phyloP scores from a whole-genome alignment of 1,284 basidiomycete species.

The Veloporphyrellus conicus region DNA sequence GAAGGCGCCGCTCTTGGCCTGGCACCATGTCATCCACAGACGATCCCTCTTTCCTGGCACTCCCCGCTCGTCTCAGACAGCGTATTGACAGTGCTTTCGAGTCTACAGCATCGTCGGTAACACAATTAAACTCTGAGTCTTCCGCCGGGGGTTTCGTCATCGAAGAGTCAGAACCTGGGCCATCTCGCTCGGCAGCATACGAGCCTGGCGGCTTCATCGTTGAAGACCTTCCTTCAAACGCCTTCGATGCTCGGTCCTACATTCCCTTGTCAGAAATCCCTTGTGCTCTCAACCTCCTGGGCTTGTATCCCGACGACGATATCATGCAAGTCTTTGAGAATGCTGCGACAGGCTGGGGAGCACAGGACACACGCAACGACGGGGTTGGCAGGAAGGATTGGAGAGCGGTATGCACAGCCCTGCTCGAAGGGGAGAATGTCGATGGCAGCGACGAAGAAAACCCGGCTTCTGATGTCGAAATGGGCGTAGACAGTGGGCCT shows the following conservation, averaged over 20 bases:
- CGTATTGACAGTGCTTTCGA: conserved; percentile 32
- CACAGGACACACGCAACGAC: conserved; percentile 16
- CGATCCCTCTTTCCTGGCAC: conserved; percentile 24
- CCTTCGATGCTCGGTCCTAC: conserved; percentile 5
- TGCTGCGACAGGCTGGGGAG: conserved; percentile 64
- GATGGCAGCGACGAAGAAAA: conserved; percentile 23
- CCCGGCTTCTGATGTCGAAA: conserved; percentile 19
- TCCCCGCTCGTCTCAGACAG: conserved; percentile 19
- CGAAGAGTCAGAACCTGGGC: conserved; percentile 13
- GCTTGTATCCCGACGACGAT: conserved; percentile 64
- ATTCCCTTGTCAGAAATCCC: conserved; percentile 60
- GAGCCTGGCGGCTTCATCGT: conserved; percentile 31
- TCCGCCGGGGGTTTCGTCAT: conserved; percentile 16
- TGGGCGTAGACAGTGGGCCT: conserved; percentile 13
- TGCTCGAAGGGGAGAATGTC: conserved; percentile 44
- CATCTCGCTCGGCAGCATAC: conserved; percentile 12
- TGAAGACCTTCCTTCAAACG: conserved; percentile 12
- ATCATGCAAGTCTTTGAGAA: conserved; percentile 65
- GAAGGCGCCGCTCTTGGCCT: neutral
- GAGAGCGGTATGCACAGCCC: conserved; percentile 67
- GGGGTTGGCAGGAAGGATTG: conserved; percentile 60
- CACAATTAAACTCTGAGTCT: conserved; percentile 1
- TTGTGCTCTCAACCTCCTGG: conserved; percentile 56
- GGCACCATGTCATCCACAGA: conserved; percentile 17
- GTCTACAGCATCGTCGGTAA: conserved; percentile 5